Base-by-base conservation (phyloP, 164 flowering plant genomes). In the Annona squamosa region DNA sequence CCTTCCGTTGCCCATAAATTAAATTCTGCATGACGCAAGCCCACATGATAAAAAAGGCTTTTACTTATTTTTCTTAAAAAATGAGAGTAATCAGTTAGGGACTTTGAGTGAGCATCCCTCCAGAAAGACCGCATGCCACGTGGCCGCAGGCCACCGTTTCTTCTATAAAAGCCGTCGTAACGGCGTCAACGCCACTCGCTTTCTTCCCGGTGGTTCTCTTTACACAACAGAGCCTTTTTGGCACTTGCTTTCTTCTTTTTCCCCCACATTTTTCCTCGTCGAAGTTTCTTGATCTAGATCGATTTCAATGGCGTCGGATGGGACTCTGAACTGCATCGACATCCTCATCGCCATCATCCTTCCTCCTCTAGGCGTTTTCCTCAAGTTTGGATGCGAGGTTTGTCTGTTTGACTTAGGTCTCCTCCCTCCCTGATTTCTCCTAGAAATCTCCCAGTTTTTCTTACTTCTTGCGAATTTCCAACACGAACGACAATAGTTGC, bases 321-420 rank as follows among this genome's bases (percentile, higher is more conserved):
- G 72, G 3, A 72, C 77, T 5, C 73, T 77, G 1, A 80, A 70
- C 13, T 74, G 79, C 73, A 26, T 80, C 57, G 82, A 80, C 56
- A 77, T 80, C 68, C 12, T 80, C 48, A 18, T 80, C 48, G 82
- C 82, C n/a, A 77, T 80, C 52, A 52, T 80, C 56, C 79, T 80
- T 16, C 82, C 82, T 19, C 82, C 82, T 26, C 82, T 79, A 48
- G 93, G 93, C 12, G 93, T 89, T 63, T 88, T 89, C 73, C 87
- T 89, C 84, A 88, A 84, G 79, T 88, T 75, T 65, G 90, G 88
- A 26, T 89, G 93, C 87, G 0, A 79, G 77, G 93, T 71, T 10
- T 3, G 41, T 47, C 4, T 48, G 3, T 18, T 13, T 2, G 9
- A 43, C 48, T 43, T 26, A 26, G 12, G 7, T 64, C 44, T 26